These are phyloP conservation scores for Boletus speciosus DNA, from an alignment of 768 basidiomycete genomes.

Conservation along the genomic window DNA sequence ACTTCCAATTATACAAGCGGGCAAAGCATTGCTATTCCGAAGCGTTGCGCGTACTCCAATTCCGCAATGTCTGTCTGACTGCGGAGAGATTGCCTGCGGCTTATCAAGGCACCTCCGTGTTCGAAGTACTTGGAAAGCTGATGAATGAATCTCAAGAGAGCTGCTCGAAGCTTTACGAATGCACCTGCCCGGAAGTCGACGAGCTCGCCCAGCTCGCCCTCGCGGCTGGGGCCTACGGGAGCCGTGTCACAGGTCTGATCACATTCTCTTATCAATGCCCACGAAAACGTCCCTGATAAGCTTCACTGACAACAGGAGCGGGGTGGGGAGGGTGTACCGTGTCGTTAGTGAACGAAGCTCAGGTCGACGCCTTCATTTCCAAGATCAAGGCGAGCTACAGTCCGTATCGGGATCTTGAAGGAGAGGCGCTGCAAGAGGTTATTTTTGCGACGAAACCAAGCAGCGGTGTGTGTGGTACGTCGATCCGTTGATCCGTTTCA, in stretches of 20 bases:
- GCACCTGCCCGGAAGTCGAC: slow-evolving; percentile 78
- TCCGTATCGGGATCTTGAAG: slow-evolving; percentile 59
- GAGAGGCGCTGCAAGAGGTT: slow-evolving; percentile 56
- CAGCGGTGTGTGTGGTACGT: slow-evolving; percentile 76
- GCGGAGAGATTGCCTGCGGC: slow-evolving; percentile 25
- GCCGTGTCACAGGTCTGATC: slow-evolving; percentile 71
- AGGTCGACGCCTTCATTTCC: slow-evolving; percentile 62
- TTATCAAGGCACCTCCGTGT: slow-evolving; percentile 25
- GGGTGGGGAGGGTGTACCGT: slow-evolving; percentile 93
- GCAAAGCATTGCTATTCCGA: slow-evolving; percentile 80
- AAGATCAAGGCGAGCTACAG: slow-evolving; percentile 57
- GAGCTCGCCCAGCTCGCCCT: slow-evolving; percentile 60
- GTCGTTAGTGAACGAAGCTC: slow-evolving; percentile 65
- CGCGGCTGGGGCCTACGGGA: slow-evolving; percentile 73
- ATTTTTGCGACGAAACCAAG: slow-evolving; percentile 85
- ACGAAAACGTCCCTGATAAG: background rate
- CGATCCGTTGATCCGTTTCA: background rate
- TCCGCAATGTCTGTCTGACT: slow-evolving; percentile 63
- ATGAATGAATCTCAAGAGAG: slow-evolving; percentile 80
- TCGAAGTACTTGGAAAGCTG: slow-evolving; percentile 56
- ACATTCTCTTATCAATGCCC: background rate
- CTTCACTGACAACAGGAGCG: slow-evolving; percentile 47
- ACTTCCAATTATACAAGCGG: slow-evolving; percentile 82
- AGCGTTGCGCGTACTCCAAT: slow-evolving; percentile 75
- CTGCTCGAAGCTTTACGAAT: slow-evolving; percentile 68